A percentile compares a stretch with the other conserved stretches of the same genome.
These are phyloP conservation scores for Plasmodium fragile DNA, from an alignment of 169 alveolate genomes.

Conservation along the genomic window DNA sequence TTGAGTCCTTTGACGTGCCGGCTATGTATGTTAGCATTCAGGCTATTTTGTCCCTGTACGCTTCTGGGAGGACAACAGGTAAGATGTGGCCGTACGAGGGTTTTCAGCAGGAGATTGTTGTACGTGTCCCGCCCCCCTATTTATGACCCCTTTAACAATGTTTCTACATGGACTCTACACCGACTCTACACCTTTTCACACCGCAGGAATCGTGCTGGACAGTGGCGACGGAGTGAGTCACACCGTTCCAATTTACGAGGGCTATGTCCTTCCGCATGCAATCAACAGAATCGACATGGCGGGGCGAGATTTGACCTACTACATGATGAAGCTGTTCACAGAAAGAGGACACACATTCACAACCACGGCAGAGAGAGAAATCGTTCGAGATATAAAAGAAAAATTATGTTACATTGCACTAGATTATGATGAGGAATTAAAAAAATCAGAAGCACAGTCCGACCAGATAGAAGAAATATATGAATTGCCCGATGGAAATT, in stretches of 20 bases:
- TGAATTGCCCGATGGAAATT: constrained; percentile 99
- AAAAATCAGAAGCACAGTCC: constrained; percentile 90
- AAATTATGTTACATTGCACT: constrained; percentile 96
- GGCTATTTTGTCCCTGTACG: constrained; percentile 98
- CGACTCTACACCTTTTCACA: background rate
- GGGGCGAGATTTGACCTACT: constrained; percentile 97
- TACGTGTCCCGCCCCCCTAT: background rate
- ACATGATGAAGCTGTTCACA: constrained; percentile 94
- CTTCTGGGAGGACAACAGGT: constrained; percentile 99
- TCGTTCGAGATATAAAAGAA: constrained; percentile 98
- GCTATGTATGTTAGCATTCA: constrained; percentile 97
- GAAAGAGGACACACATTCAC: constrained; percentile 97
- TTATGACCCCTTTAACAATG: background rate
- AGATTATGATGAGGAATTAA: constrained; percentile 96
- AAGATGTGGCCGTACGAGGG: constrained; percentile 77
- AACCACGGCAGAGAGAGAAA: constrained; percentile 98
- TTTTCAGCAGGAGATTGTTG: background rate
- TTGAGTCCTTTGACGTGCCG: constrained; percentile 98
- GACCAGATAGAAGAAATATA: constrained; percentile 95
- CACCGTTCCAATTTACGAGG: constrained; percentile 99
- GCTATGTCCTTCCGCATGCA: constrained; percentile 98
- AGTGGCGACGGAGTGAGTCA: constrained; percentile 99
- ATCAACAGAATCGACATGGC: constrained; percentile 97
- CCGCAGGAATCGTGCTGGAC: constrained; percentile 93
- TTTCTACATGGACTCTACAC: too few relatives aligned